These are phyloP conservation scores for Phytophthora megakarya DNA, from an alignment of 352 stramenopile species.

Conservation along the genomic window DNA sequence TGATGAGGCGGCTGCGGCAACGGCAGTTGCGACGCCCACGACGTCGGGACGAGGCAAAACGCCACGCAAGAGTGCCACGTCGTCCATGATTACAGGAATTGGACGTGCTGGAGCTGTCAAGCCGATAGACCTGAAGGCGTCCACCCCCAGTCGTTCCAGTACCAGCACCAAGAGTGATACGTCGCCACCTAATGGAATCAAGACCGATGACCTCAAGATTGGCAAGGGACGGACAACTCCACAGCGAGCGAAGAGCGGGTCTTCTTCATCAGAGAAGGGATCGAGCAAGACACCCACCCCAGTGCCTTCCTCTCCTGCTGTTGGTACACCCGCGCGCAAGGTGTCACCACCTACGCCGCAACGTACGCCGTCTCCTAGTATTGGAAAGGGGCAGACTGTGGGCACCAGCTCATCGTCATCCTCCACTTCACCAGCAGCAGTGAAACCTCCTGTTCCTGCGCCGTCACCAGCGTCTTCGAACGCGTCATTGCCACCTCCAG, in stretches of 20 bases:
- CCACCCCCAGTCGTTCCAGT: slow-evolving; percentile 55
- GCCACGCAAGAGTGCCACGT: slow-evolving; percentile 66
- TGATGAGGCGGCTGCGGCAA: slow-evolving; percentile 43
- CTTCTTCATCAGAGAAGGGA: slow-evolving; percentile 42
- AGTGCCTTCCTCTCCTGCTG: slow-evolving; percentile 40
- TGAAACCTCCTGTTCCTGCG: slow-evolving; percentile 24
- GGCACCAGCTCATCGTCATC: slow-evolving; percentile 42
- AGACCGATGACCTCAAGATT: slow-evolving; percentile 49
- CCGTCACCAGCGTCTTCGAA: slow-evolving; percentile 34
- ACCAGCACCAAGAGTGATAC: slow-evolving; percentile 60
- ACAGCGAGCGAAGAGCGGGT: slow-evolving; percentile 54
- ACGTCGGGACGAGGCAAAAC: slow-evolving; percentile 50
- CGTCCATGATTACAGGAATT: slow-evolving; percentile 72
- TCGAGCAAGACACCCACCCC: slow-evolving; percentile 33
- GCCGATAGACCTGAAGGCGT: slow-evolving; percentile 82
- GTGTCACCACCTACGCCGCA: slow-evolving; percentile 45
- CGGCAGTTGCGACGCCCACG: slow-evolving; percentile 8
- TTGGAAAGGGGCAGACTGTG: slow-evolving; percentile 27
- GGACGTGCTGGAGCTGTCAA: slow-evolving; percentile 75
- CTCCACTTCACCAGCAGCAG: slow-evolving; percentile 41
- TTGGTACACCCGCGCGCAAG: slow-evolving; percentile 37
- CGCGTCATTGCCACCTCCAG: slow-evolving; percentile 36
- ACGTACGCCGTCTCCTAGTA: slow-evolving; percentile 42
- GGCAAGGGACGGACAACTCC: slow-evolving; percentile 58
- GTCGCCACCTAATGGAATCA: slow-evolving; percentile 35